Evolutionary conservation across 2,329 filamentous ascomycete species (phyloP), one percentile per base, ranked within the genome.

Genomic region (Aspergillus ibericus): DNA sequence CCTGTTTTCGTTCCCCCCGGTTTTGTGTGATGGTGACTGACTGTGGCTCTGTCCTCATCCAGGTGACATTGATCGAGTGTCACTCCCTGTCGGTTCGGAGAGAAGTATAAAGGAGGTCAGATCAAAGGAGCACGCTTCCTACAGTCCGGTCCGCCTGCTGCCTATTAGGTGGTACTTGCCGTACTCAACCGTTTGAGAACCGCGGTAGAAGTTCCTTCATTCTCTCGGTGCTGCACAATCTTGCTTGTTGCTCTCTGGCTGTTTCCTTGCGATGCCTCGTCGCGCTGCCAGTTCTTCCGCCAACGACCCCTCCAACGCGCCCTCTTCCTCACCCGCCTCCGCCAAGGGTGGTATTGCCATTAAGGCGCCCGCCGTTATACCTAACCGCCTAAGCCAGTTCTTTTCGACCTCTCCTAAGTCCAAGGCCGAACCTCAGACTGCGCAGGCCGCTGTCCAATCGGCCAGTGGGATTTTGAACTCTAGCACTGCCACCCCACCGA

Each of bases 351-450:
- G 78, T 61, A 75, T 75, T 63, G 70, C 75, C 68, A 78, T 76
- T 63, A 80, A 81, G 68, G 71, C 79, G 59, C 78, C 82, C 56
- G 77, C 80, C 55, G 75, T 80, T 68, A 92, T 90, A 77, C 84
- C 85, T 73, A 92, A 88, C 76, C 89, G 90, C 72, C 85, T 96
- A 68, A 86, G 87, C 66, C 88, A 92, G 72, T 86, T 96, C 78
- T 96, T 96, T 77, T 91, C 90, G 59, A 86, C 87, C 53, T 90
- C 89, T 52, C 88, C 90, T 65, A 93, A 92, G 80, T 81, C 84
- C 65, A 92, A 89, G 77, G 82, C 88, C 62, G 83, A 87, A 67
- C 61, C 70, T 58, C 73, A 76, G 66, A 70, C 71, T 62, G 80
- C 80, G 61, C 80, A 82, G 53, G 82, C 85, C 59, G 83, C 87